Evolutionary conservation across 2,329 filamentous ascomycete genomes (phyloP).

Genomic region (Exserohilum turcica): DNA sequence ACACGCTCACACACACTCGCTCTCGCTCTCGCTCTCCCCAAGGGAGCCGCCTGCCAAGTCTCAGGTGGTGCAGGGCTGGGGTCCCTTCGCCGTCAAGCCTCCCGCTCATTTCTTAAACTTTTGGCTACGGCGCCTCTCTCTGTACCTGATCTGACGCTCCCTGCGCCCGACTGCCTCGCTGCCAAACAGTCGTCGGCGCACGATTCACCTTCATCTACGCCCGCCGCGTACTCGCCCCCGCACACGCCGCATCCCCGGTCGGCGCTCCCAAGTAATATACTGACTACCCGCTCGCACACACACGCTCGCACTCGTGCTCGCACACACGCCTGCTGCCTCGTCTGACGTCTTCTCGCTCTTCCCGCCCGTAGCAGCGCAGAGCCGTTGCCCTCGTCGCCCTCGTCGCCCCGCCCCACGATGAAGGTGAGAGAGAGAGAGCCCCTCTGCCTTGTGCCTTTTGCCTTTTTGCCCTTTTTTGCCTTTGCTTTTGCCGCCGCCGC

Average conservation of each 20-base stretch:
- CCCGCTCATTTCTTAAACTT: constrained; percentile 12
- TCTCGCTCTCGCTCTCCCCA: too few relatives aligned
- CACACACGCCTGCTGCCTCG: constrained; percentile 11
- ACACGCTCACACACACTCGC: too few relatives aligned
- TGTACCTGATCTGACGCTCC: constrained; percentile 7
- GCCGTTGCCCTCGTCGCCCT: constrained; percentile 1
- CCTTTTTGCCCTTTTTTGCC: too few relatives aligned
- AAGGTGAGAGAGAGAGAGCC: too few relatives aligned
- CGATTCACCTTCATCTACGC: constrained; percentile 2
- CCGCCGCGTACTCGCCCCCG: constrained; percentile 14
- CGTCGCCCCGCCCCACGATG: constrained; percentile 15
- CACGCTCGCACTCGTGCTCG: not conserved
- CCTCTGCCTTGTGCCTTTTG: too few relatives aligned
- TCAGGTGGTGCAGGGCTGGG: constrained; percentile 14
- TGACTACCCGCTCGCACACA: not conserved
- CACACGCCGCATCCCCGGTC: constrained; percentile 16
- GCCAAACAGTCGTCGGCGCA: constrained; percentile 5
- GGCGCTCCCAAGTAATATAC: constrained; percentile 7
- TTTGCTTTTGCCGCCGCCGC: constrained; percentile 11
- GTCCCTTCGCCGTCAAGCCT: constrained; percentile 11
- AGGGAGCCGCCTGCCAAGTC: not conserved
- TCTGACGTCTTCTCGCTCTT: constrained; percentile 7
- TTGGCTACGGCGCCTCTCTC: constrained; percentile 10
- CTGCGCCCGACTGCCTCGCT: not conserved
- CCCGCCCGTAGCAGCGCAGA: too few relatives aligned